phyloP scores from a whole-genome alignment of 305 asterid genomes.

The Striga hermonthica region DNA sequence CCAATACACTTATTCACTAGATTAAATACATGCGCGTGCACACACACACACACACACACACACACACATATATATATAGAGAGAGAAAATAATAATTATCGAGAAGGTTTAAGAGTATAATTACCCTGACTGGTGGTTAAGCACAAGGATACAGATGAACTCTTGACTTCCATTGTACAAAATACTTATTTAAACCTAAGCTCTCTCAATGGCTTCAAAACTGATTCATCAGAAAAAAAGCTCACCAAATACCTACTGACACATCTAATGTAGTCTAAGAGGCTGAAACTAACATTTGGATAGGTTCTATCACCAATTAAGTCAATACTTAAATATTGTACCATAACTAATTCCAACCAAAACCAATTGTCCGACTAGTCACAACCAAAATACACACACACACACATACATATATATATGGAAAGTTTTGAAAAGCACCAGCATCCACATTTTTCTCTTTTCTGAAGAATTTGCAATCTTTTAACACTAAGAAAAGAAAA shows the following conservation, averaged over 20 bases:
- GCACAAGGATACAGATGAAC: slow-evolving; percentile 14
- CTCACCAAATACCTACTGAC: slow-evolving; percentile 21
- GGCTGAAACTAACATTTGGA: slow-evolving; percentile 12
- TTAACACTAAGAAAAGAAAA: too few species aligned
- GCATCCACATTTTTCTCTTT: not conserved
- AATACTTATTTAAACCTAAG: not conserved
- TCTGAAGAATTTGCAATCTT: not conserved
- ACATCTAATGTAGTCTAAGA: not conserved
- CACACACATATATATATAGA: too few species aligned
- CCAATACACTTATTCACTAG: too few species aligned
- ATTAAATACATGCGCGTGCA: too few species aligned
- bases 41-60: too few species aligned
- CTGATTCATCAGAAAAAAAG: slow-evolving; percentile 6
- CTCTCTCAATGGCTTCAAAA: slow-evolving; percentile 23
- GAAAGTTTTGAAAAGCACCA: not conserved
- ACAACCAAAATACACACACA: not conserved
- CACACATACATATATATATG: too few species aligned
- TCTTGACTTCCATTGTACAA: not conserved
- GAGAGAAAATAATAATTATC: too few species aligned
- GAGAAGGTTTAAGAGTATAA: not conserved
- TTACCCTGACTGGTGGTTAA: not conserved
- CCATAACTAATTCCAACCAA: slow-evolving; percentile 5
- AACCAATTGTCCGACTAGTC: not conserved
- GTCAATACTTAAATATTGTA: slow-evolving; percentile 5
- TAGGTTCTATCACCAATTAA: slow-evolving; percentile 24